Base-by-base conservation (phyloP, 208 protist species). In the Histomonas meleagridis region DNA sequence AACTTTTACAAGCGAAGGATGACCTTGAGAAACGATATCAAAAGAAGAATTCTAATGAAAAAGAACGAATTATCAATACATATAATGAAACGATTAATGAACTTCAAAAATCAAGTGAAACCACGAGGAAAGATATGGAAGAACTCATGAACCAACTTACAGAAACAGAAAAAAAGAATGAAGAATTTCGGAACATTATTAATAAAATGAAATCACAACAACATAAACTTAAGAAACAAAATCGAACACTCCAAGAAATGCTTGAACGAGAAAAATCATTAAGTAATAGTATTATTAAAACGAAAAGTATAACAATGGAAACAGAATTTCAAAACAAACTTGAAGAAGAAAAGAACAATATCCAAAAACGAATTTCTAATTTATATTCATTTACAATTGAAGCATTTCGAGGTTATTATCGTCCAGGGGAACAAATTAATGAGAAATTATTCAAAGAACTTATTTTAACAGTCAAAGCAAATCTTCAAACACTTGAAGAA, bases 61-160 rank as follows among this genome's bases (percentile, higher is more conserved):
- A 86, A 46, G 55, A 86, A 48, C 76, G 55, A 48, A 55, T 86
- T 14, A 86, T 86, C 46, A n/a, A 86, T n/a, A 51, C n/a, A 14
- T 86, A 86, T 49, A 46, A 86, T 38, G 55, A 86, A n/a, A 46
- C 76, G 9, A 28, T 86, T 28, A 32, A 55, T 38, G 76, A 86
- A 49, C 51, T 86, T 18, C 51, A 40, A 86, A 28, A 5, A 38
- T 46, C 51, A 86, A 57, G 76, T 28, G 35, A 86, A 10, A 49
- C 46, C 0, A 40, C 51, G 26, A 51, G 76, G 38, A 21, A n/a
- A 38, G 76, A 86, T 55, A 26, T 86, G 3, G 76, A 86, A 55
- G 55, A 55, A 16, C 21, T 86, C 1, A 43, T 16, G 5, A 48
- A 51, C n/a, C 26, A 18, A 28, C 4, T 86, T 18, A n/a, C 76